Evolutionary conservation across 108 stramenopile species (phyloP).

Genomic region (Nitzschia palea): DNA sequence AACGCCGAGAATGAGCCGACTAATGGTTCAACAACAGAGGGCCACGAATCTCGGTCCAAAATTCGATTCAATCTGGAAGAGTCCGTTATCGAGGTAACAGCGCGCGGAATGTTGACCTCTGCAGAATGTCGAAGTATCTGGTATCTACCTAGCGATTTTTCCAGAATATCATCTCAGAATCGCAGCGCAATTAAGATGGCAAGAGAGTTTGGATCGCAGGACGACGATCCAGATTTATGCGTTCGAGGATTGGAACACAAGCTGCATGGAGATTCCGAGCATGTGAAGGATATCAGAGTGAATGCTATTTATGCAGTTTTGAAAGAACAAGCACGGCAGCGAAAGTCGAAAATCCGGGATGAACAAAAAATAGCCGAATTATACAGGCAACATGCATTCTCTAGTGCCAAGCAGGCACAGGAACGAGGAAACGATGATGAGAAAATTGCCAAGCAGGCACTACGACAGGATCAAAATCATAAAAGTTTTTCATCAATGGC

Average conservation of each 20-base stretch:
- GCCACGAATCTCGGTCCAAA: conserved; percentile 8
- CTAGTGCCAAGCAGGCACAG: background rate
- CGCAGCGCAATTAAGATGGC: conserved; percentile 6
- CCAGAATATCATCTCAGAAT: conserved; percentile 4
- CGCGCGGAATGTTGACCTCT: background rate
- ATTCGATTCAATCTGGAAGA: conserved; percentile 5
- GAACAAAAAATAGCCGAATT: background rate
- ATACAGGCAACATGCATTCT: background rate
- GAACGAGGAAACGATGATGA: conserved; percentile 6
- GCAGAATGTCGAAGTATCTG: background rate
- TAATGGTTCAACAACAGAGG: background rate
- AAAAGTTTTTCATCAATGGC: background rate
- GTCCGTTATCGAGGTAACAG: background rate
- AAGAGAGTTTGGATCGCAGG: background rate
- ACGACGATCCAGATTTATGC: conserved; percentile 5
- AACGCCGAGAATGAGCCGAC: background rate
- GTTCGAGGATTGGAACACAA: conserved; percentile 11
- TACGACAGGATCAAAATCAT: background rate
- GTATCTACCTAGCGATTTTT: conserved; percentile 4
- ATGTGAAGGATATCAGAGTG: conserved; percentile 1
- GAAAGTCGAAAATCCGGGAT: background rate
- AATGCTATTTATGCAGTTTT: conserved; percentile 11
- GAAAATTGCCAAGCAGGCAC: background rate
- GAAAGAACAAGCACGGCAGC: conserved; percentile 8
- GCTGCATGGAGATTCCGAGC: conserved; percentile 1